These are phyloP conservation scores for Geranium brycei DNA, from an alignment of 345 rosid species.

Conservation along the genomic window DNA sequence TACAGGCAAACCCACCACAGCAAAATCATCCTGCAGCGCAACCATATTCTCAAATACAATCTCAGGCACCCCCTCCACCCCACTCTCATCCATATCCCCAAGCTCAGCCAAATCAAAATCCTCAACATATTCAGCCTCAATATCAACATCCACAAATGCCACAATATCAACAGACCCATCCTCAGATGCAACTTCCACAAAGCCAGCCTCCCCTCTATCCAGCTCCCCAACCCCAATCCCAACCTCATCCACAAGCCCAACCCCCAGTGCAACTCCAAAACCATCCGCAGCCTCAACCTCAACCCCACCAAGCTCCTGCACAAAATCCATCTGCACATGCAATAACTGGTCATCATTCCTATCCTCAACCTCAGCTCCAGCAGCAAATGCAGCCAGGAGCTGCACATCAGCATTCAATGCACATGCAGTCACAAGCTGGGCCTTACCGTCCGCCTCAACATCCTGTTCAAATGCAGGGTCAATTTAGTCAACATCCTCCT, in stretches of 20 bases:
- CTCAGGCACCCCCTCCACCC: constrained; percentile 20
- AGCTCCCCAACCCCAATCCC: constrained; percentile 16
- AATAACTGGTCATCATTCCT: constrained; percentile 43
- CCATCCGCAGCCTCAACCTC: constrained; percentile 12
- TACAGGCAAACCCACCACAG: constrained; percentile 1
- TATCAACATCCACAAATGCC: constrained; percentile 34
- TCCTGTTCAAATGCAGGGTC: constrained; percentile 29
- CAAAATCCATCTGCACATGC: constrained; percentile 27
- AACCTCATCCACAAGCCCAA: constrained; percentile 17
- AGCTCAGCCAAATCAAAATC: constrained; percentile 22
- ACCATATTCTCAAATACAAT: constrained; percentile 7
- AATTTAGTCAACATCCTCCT: constrained; percentile 33
- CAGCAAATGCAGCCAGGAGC: constrained; percentile 29
- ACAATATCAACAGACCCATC: constrained; percentile 23
- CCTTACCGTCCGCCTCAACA: constrained; percentile 26
- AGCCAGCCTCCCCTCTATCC: constrained; percentile 13
- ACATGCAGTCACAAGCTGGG: constrained; percentile 24
- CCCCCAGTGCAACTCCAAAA: constrained; percentile 11
- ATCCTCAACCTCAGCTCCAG: constrained; percentile 32
- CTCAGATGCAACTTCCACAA: constrained; percentile 19
- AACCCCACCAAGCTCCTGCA: constrained; percentile 23
- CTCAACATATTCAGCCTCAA: constrained; percentile 23
- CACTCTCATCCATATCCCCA: constrained; percentile 16
- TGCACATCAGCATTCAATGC: constrained; percentile 25
- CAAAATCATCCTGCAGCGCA: constrained; percentile 6